Conservation (phyloP, 2,329 filamentous ascomycete genomes). For the Thelonectria blattea region DNA sequence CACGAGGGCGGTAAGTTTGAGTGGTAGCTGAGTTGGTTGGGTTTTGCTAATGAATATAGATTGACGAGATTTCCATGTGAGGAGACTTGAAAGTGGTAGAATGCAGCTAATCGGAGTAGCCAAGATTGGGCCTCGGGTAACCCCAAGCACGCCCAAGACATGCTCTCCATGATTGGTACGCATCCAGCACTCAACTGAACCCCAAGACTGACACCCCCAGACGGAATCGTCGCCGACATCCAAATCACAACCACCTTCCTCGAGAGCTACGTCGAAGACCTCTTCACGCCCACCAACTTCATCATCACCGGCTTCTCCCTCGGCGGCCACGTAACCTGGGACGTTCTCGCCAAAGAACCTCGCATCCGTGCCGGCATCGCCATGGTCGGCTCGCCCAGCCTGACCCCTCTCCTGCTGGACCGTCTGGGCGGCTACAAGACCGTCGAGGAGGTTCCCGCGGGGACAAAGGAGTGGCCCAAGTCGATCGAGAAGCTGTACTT, state of each 20-base stretch:
- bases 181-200: neutral
- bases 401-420: neutral
- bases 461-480: neutral
- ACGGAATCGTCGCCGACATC: conserved; percentile 2
- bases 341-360: neutral
- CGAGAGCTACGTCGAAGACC: conserved; percentile 3
- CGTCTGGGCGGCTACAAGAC: neutral
- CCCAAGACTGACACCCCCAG: neutral
- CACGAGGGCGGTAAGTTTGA: neutral
- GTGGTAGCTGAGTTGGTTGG: fast-evolving
- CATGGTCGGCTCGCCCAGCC: conserved; percentile 1
- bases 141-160: neutral
- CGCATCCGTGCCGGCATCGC: neutral
- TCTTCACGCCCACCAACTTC: neutral
- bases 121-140: conserved; percentile 5
- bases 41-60: neutral
- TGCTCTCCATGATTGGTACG: conserved; percentile 5
- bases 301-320: conserved; percentile 3
- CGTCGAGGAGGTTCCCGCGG: neutral
- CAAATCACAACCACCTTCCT: conserved; percentile 4
- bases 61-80: conserved; percentile 6
- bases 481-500: neutral
- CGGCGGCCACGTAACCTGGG: conserved; percentile 4
- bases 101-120: neutral
- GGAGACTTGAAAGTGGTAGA: neutral